phyloP scores from a whole-genome alignment of 495 filamentous ascomycete species.

The Collariella sp. region DNA sequence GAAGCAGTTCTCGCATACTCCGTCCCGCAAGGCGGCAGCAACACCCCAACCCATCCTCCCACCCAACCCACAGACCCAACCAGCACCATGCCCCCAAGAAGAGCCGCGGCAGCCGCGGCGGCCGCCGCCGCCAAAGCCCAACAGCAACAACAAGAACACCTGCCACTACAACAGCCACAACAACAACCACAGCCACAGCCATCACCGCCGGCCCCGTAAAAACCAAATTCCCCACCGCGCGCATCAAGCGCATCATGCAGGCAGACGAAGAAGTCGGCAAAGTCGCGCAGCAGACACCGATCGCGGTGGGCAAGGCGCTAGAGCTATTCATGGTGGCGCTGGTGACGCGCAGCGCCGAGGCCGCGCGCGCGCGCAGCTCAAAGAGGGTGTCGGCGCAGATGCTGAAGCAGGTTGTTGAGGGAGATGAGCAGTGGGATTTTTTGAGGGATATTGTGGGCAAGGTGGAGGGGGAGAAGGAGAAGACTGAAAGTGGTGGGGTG shows the following conservation, averaged over 20 bases:
- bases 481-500: slow-evolving; percentile 11
- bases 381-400: slow-evolving; percentile 86
- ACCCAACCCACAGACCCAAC: background rate
- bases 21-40: background rate
- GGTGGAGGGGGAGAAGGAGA: slow-evolving; percentile 59
- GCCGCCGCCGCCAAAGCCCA: slow-evolving; percentile 2
- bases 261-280: slow-evolving; percentile 98
- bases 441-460: slow-evolving; percentile 82
- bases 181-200: slow-evolving; percentile 8
- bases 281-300: slow-evolving; percentile 92
- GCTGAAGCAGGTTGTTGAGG: slow-evolving; percentile 78
- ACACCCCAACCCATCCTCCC: background rate
- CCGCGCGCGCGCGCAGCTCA: slow-evolving; percentile 69
- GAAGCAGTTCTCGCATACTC: background rate
- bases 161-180: too few species aligned
- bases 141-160: slow-evolving; percentile 7
- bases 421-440: slow-evolving; percentile 88
- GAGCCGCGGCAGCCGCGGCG: slow-evolving; percentile 14
- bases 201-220: slow-evolving; percentile 62
- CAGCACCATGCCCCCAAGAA: slow-evolving; percentile 11
- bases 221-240: slow-evolving; percentile 94
- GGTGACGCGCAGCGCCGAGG: slow-evolving; percentile 74
- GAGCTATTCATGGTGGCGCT: slow-evolving; percentile 96
- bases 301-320: slow-evolving; percentile 88
- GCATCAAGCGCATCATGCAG: slow-evolving; percentile 99